Evolutionary conservation across 2,329 filamentous ascomycete species (phyloP), one percentile per base, ranked within the genome.

Genomic region (Xylariales sp.): DNA sequence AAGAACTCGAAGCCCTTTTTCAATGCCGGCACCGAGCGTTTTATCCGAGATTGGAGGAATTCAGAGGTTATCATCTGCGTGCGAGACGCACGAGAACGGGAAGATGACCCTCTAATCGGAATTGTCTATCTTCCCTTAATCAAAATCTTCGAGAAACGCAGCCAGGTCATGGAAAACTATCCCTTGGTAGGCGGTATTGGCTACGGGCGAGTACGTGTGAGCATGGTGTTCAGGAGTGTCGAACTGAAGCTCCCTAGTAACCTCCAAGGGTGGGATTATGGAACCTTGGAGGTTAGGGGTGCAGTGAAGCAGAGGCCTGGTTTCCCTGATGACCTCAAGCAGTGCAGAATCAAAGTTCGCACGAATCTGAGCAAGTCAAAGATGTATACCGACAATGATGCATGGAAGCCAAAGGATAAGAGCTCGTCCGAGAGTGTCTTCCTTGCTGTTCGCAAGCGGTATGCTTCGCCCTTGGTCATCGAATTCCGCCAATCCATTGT

Each of bases 1-100:
- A 86, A 87, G 62, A 88, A 87, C 44, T 73, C 79, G 0, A 87
- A 86, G 50, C 85, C 85, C 0, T 88, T 88, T 58, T 88, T 85
- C 67, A 88, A 88, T 46, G 84, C 85, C 3, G 81, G 81, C 5
- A 85, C 78, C 2, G 85, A 89, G 55, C 74, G 81, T 5, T 86
- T 87, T 45, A 70, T 88, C 27, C 68, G 76, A 11, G 79, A 88
- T 53, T 87, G 83, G 74, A 68, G 66, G 13, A 76, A 71, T 11
- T 74, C 80, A 2, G 83, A 88, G 54, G 67, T 88, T 21, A 81
- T 85, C 46, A 63, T 89, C 20, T 69, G 74, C 2, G 81, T 87
- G 2, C 73, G 82, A 10, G 85, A 88, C 52, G 68, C 76, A 15
- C 71, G 83, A 5, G 68, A 85, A 16, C 75, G 83, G 36, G 85